phyloP scores from a whole-genome alignment of 345 rosid genomes.

The Aurinia saxatilis region DNA sequence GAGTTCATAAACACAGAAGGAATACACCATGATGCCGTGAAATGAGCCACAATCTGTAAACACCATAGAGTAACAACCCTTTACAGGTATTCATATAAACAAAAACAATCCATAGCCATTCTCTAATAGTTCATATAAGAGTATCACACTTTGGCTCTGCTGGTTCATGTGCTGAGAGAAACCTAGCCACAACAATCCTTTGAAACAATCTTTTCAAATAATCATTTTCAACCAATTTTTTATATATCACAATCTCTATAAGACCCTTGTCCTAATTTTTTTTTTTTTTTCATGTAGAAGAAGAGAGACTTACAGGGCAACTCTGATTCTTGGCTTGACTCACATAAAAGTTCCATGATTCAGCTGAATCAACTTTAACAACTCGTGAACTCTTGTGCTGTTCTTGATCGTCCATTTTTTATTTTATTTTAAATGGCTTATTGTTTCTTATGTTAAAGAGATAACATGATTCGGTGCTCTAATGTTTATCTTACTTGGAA shows the following conservation, averaged over 20 bases:
- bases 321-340: conserved; percentile 53
- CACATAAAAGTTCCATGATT: conserved; percentile 62
- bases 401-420: conserved; percentile 39
- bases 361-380: conserved; percentile 49
- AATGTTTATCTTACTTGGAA: conserved; percentile 13
- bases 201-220: background rate
- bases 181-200: background rate
- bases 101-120: background rate
- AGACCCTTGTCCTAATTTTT: background rate
- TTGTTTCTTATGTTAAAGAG: background rate
- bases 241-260: background rate
- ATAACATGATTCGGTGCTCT: background rate
- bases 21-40: conserved; percentile 86
- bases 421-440: conserved; percentile 37
- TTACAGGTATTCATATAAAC: background rate
- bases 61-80: background rate
- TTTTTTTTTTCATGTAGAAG: background rate
- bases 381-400: conserved; percentile 47
- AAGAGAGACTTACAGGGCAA: conserved; percentile 50
- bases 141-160: background rate
- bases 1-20: conserved; percentile 93
- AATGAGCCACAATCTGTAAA: conserved; percentile 72
- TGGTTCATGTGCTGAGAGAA: background rate
- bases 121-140: background rate
- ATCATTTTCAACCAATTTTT: background rate